A percentile compares a stretch with the other conserved stretches of the same genome.
These are phyloP conservation scores for Pholiota microspora DNA, from an alignment of 768 basidiomycete genomes.

Conservation along the genomic window DNA sequence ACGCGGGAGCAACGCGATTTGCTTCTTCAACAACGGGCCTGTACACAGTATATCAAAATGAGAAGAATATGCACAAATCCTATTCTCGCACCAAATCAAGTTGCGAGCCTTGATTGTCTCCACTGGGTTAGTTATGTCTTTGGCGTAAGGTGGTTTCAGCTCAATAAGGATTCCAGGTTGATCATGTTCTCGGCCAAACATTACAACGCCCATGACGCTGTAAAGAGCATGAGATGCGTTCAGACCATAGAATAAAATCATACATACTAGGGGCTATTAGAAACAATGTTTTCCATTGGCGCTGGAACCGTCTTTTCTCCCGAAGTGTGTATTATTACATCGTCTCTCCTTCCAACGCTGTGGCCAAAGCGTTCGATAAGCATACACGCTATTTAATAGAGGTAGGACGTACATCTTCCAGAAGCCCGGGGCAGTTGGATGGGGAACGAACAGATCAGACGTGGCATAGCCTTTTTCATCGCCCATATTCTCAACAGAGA, in stretches of 20 bases:
- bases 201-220: conserved; percentile 30
- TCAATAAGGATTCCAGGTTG: conserved; percentile 34
- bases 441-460: conserved; percentile 40
- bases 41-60: not conserved
- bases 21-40: conserved; percentile 43
- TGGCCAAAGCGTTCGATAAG: not conserved
- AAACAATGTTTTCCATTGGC: conserved; percentile 26
- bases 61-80: not conserved
- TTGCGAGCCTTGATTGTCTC: conserved; percentile 31
- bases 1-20: conserved; percentile 40
- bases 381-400: conserved; percentile 9
- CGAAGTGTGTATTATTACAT: conserved; percentile 31
- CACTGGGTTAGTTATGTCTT: conserved; percentile 23
- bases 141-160: conserved; percentile 19
- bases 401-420: conserved; percentile 35
- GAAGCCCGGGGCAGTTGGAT: conserved; percentile 34
- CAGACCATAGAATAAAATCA: not conserved
- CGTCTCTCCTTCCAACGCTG: conserved; percentile 36
- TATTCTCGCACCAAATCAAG: conserved; percentile 31
- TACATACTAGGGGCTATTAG: conserved; percentile 25
- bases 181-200: conserved; percentile 42
- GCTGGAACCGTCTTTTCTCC: conserved; percentile 34
- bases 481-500: conserved; percentile 33
- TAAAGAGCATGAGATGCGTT: not conserved
- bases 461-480: conserved; percentile 40